Base-by-base conservation (phyloP, 257 asterid species). In the Penstemon eatonii region DNA sequence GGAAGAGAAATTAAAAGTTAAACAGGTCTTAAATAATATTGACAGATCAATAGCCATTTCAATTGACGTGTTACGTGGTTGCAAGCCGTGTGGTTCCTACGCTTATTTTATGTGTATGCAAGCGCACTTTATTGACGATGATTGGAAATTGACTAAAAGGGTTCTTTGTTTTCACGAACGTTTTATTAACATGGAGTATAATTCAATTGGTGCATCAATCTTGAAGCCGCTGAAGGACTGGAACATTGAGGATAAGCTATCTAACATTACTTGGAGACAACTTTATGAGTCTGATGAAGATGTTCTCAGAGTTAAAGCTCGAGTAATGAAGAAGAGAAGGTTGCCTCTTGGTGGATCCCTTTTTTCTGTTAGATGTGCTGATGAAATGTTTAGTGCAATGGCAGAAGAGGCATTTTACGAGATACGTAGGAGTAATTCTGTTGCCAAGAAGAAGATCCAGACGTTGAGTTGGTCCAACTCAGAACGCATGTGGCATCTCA, bases 351-450 rank as follows among this genome's bases (percentile, higher is more conserved):
- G 62, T 53, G 58, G 70, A 42, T 52, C 36, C 45, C 6, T 71
- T 33, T 61, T 71, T 65, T 51, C 13, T 12, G 63, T 55, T 10
- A 9, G 51, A 44, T 76, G 81, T 55, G 66, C 66, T 67, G 81
- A 77, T 39, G 66, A 61, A 18, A 47, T 76, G 43, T 76, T 66
- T 51, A 41, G 62, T 50, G 45, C 65, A 66, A 71, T 76, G 71
- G 77, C 66, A 41, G 37, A 76, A 56, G 60, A 45, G 13, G 80
- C 74, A 38, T 66, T 65, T 44, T 25, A 37, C 8, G 64, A 56
- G 66, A 76, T 71, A 66, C n/a, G 41, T n/a, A 33, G 18, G 12
- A 39, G 60, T 52, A 60, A 66, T 7, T 25, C 1, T 25, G 33
- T 25, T 25, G 33, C 1, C 33, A 25, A 25, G 33, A 40, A 25